Evolutionary conservation across 2,329 filamentous ascomycete genomes (phyloP).

Genomic region (Phaeosphaeriaceae sp.): DNA sequence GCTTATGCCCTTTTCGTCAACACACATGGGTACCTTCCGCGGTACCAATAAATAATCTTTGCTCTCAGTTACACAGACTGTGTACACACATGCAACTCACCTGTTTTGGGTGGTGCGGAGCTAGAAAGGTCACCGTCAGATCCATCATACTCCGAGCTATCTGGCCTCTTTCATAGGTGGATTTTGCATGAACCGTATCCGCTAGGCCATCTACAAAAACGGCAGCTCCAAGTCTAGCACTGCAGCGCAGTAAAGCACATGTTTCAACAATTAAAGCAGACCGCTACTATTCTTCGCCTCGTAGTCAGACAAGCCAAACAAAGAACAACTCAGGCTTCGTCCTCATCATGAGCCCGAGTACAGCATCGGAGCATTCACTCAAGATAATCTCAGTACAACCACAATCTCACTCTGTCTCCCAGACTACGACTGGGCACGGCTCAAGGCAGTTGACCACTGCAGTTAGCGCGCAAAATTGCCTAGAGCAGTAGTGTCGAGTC

Average conservation of each 20-base stretch:
- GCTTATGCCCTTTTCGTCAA: conserved; percentile 11
- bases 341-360: not conserved
- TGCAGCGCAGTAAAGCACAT: not conserved
- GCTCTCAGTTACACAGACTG: conserved; percentile 14
- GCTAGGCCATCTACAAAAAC: not conserved
- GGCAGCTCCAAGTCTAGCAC: not conserved
- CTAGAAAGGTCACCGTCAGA: not conserved
- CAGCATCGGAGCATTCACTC: conserved; percentile 1
- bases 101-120: conserved; percentile 1
- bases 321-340: too few species aligned
- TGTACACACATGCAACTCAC: conserved; percentile 11
- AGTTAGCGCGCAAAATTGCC: too few species aligned
- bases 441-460: too few species aligned
- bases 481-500: too few species aligned
- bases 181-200: too few species aligned
- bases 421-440: too few species aligned
- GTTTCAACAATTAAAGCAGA: not conserved
- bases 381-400: not conserved
- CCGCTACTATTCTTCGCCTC: not conserved
- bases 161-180: too few species aligned
- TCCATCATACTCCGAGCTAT: too few species aligned
- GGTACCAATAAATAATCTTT: conserved; percentile 22
- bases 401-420: not conserved
- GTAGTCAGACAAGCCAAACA: too few species aligned
- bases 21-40: conserved; percentile 9